A percentile compares a stretch with the other conserved stretches of the same genome.
phyloP scores from a whole-genome alignment of 768 basidiomycete genomes.

The Rhizopogon vesiculosus region DNA sequence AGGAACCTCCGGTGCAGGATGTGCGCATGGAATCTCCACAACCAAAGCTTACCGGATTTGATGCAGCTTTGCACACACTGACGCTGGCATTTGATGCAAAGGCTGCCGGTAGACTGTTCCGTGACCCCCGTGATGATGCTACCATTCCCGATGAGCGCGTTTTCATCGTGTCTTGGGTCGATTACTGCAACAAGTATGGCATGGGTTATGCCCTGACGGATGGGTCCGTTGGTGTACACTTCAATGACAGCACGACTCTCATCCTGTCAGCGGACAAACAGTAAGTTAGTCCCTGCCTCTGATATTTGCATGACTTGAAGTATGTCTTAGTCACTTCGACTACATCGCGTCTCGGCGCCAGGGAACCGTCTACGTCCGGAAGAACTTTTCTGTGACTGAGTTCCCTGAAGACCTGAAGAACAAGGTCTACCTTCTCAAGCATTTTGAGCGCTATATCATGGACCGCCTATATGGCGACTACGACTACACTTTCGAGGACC shows the following conservation, averaged over 20 bases:
- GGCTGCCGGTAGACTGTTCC: slow-evolving; percentile 58
- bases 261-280: slow-evolving; percentile 82
- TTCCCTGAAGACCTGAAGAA: slow-evolving; percentile 83
- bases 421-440: slow-evolving; percentile 89
- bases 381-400: slow-evolving; percentile 60
- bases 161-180: slow-evolving; percentile 98
- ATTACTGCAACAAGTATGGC: slow-evolving; percentile 99
- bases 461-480: slow-evolving; percentile 83
- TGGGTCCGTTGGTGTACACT: slow-evolving; percentile 91
- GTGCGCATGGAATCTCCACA: slow-evolving; percentile 19
- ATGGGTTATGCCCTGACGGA: slow-evolving; percentile 98
- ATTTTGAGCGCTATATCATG: slow-evolving; percentile 95
- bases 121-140: slow-evolving; percentile 53
- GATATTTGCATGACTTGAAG: background rate
- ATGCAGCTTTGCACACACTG: slow-evolving; percentile 52
- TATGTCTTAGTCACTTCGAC: slow-evolving; percentile 71
- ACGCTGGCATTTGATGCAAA: slow-evolving; percentile 66
- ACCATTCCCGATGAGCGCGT: slow-evolving; percentile 64
- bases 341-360: slow-evolving; percentile 69
- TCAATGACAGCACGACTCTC: slow-evolving; percentile 90
- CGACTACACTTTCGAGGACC: slow-evolving; percentile 75
- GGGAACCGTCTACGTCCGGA: slow-evolving; percentile 66
- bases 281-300: slow-evolving; percentile 40
- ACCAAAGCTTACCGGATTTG: slow-evolving; percentile 53
- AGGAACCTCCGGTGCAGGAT: slow-evolving; percentile 12